Conservation (phyloP, 208 protist genomes). For the Eutreptiella sp. region DNA sequence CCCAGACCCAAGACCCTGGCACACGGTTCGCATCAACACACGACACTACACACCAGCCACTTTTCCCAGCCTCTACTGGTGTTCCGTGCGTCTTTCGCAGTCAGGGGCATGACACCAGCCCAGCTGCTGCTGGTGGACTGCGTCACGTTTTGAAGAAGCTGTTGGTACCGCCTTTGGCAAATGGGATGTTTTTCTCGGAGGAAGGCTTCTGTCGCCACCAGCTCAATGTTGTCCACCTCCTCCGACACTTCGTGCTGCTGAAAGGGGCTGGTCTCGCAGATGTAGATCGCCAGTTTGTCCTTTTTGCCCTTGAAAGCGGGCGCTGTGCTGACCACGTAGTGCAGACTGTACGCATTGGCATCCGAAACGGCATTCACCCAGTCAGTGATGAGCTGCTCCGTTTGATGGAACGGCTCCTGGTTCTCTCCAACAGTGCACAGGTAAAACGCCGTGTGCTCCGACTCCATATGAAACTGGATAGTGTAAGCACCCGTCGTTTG, state of each 20-base stretch:
- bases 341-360: no score
- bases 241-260: conserved; percentile 51
- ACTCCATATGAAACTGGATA: no score
- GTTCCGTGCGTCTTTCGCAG: conserved; percentile 47
- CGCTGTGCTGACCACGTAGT: no score
- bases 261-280: conserved; percentile 49
- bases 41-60: conserved; percentile 52
- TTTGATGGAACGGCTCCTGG: no score
- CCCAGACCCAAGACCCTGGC: neutral
- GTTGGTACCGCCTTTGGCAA: conserved; percentile 33
- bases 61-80: conserved; percentile 57
- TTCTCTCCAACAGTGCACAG: no score
- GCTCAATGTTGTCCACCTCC: conserved; percentile 46
- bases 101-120: conserved; percentile 33
- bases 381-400: no score
- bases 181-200: conserved; percentile 51
- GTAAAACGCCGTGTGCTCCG: no score
- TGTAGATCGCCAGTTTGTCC: conserved; percentile 52
- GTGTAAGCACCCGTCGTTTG: conserved; percentile 40
- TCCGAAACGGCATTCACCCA: no score
- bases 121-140: conserved; percentile 42
- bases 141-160: conserved; percentile 52
- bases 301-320: conserved; percentile 54
- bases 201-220: conserved; percentile 23
- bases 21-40: conserved; percentile 37